phyloP scores from a whole-genome alignment of 2,329 filamentous ascomycete genomes.

The Penicillium glabrum region DNA sequence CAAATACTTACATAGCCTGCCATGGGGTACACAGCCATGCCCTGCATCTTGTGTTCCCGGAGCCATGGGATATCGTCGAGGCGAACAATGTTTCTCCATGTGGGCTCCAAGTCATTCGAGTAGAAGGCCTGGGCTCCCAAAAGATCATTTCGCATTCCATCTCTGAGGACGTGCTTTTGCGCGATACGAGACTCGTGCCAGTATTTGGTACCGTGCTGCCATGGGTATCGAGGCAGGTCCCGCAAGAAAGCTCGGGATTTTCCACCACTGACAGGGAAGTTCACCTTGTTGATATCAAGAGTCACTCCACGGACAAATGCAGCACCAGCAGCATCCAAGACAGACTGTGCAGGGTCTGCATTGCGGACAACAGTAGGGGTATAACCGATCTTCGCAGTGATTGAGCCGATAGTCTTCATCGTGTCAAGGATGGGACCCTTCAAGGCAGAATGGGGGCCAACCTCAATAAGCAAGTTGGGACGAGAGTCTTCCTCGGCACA shows the following conservation, averaged over 20 bases:
- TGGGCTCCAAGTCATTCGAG: constrained; percentile 22
- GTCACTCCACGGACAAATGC: constrained; percentile 16
- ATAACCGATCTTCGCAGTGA: constrained; percentile 19
- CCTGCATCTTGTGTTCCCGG: constrained; percentile 35
- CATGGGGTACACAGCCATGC: constrained; percentile 23
- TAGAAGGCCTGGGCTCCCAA: constrained; percentile 29
- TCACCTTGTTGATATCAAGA: constrained; percentile 17
- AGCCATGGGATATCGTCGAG: constrained; percentile 28
- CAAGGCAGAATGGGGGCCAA: constrained; percentile 40
- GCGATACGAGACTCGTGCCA: constrained; percentile 48
- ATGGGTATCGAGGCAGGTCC: constrained; percentile 48
- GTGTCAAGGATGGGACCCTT: constrained; percentile 29
- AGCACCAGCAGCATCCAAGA: constrained; percentile 23
- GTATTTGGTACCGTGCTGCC: constrained; percentile 48
- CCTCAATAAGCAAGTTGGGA: constrained; percentile 25
- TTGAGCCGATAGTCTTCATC: constrained; percentile 22
- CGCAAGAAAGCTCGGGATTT: constrained; percentile 19
- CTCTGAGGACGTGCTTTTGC: constrained; percentile 23
- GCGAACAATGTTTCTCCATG: constrained; percentile 28
- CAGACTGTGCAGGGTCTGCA: constrained; percentile 19
- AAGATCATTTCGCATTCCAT: constrained; percentile 25
- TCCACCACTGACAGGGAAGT: constrained; percentile 18
- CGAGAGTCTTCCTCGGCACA: constrained; percentile 15
- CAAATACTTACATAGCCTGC: constrained; percentile 23
- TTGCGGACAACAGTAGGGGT: constrained; percentile 24